Evolutionary conservation across 164 flowering plant genomes (phyloP), one percentile per base, ranked within the genome.

Genomic region (Tinospora cordifolia): DNA sequence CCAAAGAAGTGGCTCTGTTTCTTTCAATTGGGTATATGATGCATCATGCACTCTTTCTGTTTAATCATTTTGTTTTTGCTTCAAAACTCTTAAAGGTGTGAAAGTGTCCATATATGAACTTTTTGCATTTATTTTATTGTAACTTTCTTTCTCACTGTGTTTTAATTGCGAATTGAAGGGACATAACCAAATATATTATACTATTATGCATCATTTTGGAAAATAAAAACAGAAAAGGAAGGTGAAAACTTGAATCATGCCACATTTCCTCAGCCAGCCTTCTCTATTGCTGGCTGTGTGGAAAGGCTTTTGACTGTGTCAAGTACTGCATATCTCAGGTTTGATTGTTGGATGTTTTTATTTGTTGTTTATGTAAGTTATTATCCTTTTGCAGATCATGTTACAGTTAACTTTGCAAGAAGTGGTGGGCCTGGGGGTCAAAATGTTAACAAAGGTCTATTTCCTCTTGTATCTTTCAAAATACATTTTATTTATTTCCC

Each of bases 381-480:
- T 54, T 19, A 54, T 54, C 60, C 60, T 54, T 24, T 12, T 72
- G 67, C 86, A 95, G 99, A 89, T 46, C 94, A 88, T 81, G 98
- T 95, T 11, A 81, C 81, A 63, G 86, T 95, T 72, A 87, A 82
- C 83, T 95, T 91, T 86, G 98, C 99, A 14, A 88, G 97, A 79
- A 95, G 96, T 77, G 92, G 97, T 40, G 98, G 98, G 1, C 96
- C 98, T 69, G 96, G 97, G 54, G 98, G 97, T 65, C 96, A 92
- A 75, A 92, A 92, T 84, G 98, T 92, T 69, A 92, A 92, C 74
- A 95, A 95, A 90, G 97, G 98, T 92, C 2, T 73, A 75, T 66
- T 57, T 21, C 13, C 34, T 22, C 22, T 17, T 64, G 30, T 62
- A 14, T 63, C 47, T 19, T 62, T 66, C 27, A 64, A 58, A 81